Percentiles rank a stretch among this genome's conserved stretches.
phyloP scores from a whole-genome alignment of 352 stramenopile species.

The Pythium brassicae region DNA sequence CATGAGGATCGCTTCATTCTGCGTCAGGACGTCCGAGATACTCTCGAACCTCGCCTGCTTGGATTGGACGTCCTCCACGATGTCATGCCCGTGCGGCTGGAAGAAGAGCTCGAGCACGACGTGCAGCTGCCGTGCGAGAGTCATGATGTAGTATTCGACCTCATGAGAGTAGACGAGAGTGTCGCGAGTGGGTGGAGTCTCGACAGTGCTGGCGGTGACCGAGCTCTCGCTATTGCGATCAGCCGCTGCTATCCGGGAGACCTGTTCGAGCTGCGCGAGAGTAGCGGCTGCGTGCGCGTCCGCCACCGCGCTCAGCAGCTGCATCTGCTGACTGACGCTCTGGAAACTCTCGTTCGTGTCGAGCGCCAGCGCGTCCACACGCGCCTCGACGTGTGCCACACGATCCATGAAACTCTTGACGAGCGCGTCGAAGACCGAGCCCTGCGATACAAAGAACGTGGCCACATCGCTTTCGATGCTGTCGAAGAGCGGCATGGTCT shows the following conservation, averaged over 20 bases:
- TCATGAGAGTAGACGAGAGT: conserved; percentile 27
- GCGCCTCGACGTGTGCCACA: conserved; percentile 34
- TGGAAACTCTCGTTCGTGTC: conserved; percentile 28
- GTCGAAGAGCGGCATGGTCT: conserved; percentile 61
- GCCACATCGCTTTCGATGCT: conserved; percentile 53
- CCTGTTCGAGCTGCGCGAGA: conserved; percentile 4
- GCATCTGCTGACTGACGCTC: conserved; percentile 26
- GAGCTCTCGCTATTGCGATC: neutral
- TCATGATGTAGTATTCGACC: conserved; percentile 57
- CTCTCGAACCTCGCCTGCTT: conserved; percentile 34
- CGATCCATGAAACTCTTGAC: conserved; percentile 54
- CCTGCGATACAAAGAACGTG: conserved; percentile 68
- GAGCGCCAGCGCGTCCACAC: conserved; percentile 28
- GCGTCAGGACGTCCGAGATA: conserved; percentile 52
- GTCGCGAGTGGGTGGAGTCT: neutral
- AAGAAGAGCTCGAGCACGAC: conserved; percentile 60
- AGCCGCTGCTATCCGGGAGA: neutral
- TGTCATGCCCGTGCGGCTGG: conserved; percentile 26
- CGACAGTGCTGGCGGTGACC: neutral
- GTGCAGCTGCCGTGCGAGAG: conserved; percentile 53
- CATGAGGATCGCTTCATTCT: conserved; percentile 61
- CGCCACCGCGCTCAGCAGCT: conserved; percentile 9
- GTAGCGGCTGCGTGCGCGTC: conserved; percentile 15
- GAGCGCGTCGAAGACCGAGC: conserved; percentile 58
- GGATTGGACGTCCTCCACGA: conserved; percentile 21